Evolutionary conservation across 352 stramenopile genomes (phyloP).

Genomic region (Globisporangium okanoganense): DNA sequence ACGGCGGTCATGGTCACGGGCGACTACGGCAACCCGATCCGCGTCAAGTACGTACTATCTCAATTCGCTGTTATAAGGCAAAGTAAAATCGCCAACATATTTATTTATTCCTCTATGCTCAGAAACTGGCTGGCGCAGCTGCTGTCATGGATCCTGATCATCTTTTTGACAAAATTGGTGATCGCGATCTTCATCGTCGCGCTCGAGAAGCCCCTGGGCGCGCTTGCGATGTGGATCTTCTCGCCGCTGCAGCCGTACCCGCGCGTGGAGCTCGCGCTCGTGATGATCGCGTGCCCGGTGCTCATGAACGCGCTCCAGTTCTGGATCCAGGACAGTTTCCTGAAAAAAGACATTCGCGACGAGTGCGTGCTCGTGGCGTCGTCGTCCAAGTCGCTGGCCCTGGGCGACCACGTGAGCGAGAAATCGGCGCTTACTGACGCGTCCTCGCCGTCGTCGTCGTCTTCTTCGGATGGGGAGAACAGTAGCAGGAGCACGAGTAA

Average conservation of each 20-base stretch:
- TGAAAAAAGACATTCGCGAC: conserved; percentile 79
- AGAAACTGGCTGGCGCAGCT: conserved; percentile 74
- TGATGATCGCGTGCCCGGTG: conserved; percentile 88
- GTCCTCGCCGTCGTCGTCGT: conserved; percentile 7
- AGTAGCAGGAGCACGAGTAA: no score
- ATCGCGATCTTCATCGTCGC: conserved; percentile 73
- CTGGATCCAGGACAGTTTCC: conserved; percentile 89
- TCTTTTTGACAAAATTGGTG: conserved; percentile 74
- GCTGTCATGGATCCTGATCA: conserved; percentile 76
- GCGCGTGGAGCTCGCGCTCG: conserved; percentile 67
- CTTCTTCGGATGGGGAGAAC: background rate
- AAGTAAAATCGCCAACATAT: background rate
- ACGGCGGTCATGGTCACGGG: conserved; percentile 53
- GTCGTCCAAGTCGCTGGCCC: conserved; percentile 20
- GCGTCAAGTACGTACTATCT: conserved; percentile 24
- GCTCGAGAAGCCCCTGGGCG: conserved; percentile 59
- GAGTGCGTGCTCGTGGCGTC: conserved; percentile 46
- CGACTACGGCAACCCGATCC: conserved; percentile 78
- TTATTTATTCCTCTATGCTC: background rate
- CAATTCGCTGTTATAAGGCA: background rate
- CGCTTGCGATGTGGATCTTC: conserved; percentile 65
- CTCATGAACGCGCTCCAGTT: conserved; percentile 89
- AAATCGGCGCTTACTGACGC: conserved; percentile 17
- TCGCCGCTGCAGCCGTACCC: conserved; percentile 60
- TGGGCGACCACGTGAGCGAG: conserved; percentile 12